Base-by-base conservation (phyloP, 768 basidiomycete genomes). In the Trametopsis cervina region DNA sequence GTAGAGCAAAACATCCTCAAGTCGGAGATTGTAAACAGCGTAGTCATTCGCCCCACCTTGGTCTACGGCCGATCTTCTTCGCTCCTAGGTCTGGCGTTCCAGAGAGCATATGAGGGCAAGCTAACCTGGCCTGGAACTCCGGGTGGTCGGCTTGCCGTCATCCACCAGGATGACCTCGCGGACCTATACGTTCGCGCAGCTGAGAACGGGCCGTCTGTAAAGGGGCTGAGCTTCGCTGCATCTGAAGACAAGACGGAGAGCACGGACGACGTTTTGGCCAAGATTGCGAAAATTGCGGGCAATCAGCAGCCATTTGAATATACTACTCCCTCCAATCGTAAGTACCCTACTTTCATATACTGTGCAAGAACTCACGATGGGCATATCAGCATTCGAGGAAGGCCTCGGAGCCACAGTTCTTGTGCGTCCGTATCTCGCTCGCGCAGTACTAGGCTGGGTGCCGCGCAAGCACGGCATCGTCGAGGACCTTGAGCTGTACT, bases 81-180 rank as follows among this genome's bases (percentile, higher is more conserved):
- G 4, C 49, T 70, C 17, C 39, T 66, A 24, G 65, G 56, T 3
- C 22, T 39, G 13, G 40, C 69, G 2, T 75, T 75, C 59, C 47
- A 58, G 37, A 36, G 47, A 7, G 59, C 65, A 7, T 60, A 55
- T 2, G 55, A 56, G 9, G 68, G 68, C 13, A 59, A 59, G 33
- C 65, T 67, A 2, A 51, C 46, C 15, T 68, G 64, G 61, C 55
- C 52, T 13, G 71, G 70, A n/a, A 62, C 60, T 17, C 65, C 66
- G 0, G 69, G 65, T 2, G 62, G 61, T 1, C 58, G 70, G 27
- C 65, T 61, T 18, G 52, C 64, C 9, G 42, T 67, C 3, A 58
- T 76, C 33, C 75, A 77, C 54, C 42, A 51, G 10, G 75, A 77
- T 54, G 75, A 77, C 51, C 58, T 73, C 33, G 73, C 73, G 3